Evolutionary conservation across 2,329 filamentous ascomycete genomes (phyloP).

Genomic region (Nigrograna mackinnonii): DNA sequence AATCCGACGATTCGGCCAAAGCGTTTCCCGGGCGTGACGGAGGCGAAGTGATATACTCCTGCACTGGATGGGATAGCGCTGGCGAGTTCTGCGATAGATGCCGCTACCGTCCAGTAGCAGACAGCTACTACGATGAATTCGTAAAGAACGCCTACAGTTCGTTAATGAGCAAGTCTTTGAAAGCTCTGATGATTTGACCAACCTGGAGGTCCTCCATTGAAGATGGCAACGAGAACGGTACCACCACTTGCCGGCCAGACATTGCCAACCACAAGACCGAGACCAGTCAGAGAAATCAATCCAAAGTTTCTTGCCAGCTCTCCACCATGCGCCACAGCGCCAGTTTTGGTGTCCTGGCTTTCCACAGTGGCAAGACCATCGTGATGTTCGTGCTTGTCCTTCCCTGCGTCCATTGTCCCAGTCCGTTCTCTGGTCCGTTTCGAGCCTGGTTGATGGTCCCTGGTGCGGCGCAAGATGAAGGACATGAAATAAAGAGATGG

Average conservation of each 20-base stretch:
- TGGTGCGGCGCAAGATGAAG: no score
- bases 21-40: conserved; percentile 33
- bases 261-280: conserved; percentile 6
- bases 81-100: conserved; percentile 34
- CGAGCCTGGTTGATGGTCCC: no score
- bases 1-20: conserved; percentile 39
- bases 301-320: conserved; percentile 4
- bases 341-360: no score
- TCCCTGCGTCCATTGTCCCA: no score
- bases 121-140: conserved; percentile 29
- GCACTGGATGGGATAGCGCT: conserved; percentile 35
- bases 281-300: background rate
- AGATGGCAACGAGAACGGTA: conserved; percentile 5
- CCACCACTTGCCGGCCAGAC: conserved; percentile 6
- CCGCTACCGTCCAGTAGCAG: conserved; percentile 8
- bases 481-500: no score
- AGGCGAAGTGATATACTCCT: conserved; percentile 41
- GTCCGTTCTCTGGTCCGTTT: no score
- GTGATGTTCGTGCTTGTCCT: no score
- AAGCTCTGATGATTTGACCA: no score
- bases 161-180: no score
- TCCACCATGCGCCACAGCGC: conserved; percentile 1
- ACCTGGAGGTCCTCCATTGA: conserved; percentile 40
- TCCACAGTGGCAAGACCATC: no score
- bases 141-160: conserved; percentile 37